Evolutionary conservation across 2,329 filamentous ascomycete genomes (phyloP).

Genomic region (Pyrenophora teres): DNA sequence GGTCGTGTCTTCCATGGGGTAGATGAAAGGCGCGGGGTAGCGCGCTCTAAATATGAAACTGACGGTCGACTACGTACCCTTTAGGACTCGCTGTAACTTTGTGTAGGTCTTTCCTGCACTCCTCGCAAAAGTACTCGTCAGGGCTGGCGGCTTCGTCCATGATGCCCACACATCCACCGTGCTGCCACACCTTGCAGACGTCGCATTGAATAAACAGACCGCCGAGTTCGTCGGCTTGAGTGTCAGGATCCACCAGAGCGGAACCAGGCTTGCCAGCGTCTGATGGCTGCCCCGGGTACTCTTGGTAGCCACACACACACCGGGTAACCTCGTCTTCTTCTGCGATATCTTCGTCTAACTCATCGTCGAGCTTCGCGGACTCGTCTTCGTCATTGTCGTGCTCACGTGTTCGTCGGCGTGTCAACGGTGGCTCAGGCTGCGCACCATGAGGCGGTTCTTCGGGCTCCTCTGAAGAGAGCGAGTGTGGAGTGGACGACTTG

Average conservation of each 20-base stretch:
- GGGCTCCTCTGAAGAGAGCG: slow-evolving; percentile 70
- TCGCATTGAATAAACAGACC: slow-evolving; percentile 99
- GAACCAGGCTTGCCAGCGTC: slow-evolving; percentile 61
- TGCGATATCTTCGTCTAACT: slow-evolving; percentile 65
- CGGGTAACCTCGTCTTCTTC: slow-evolving; percentile 86
- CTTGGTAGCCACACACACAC: slow-evolving; percentile 91
- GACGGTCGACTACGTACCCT: slow-evolving; percentile 67
- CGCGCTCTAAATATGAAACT: too few species aligned
- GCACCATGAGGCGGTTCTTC: slow-evolving; percentile 60
- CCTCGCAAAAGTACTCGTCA: slow-evolving; percentile 97
- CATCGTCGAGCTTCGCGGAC: slow-evolving; percentile 56
- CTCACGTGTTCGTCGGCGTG: slow-evolving; percentile 78
- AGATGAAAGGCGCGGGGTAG: too few species aligned
- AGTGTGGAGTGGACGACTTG: slow-evolving; percentile 75
- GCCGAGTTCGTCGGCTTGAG: slow-evolving; percentile 73
- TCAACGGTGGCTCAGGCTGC: slow-evolving; percentile 68
- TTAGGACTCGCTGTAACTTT: slow-evolving; percentile 78
- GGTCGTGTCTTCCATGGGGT: too few species aligned
- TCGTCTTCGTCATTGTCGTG: slow-evolving; percentile 66
- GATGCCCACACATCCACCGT: slow-evolving; percentile 96
- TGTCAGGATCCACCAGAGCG: slow-evolving; percentile 61
- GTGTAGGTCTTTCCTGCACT: slow-evolving; percentile 90
- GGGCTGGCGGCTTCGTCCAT: slow-evolving; percentile 91
- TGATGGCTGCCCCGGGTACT: slow-evolving; percentile 81
- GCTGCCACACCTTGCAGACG: slow-evolving; percentile 97